These are phyloP conservation scores for Dioscorea dumetorum DNA, from an alignment of 106 monocot genomes.

Conservation along the genomic window DNA sequence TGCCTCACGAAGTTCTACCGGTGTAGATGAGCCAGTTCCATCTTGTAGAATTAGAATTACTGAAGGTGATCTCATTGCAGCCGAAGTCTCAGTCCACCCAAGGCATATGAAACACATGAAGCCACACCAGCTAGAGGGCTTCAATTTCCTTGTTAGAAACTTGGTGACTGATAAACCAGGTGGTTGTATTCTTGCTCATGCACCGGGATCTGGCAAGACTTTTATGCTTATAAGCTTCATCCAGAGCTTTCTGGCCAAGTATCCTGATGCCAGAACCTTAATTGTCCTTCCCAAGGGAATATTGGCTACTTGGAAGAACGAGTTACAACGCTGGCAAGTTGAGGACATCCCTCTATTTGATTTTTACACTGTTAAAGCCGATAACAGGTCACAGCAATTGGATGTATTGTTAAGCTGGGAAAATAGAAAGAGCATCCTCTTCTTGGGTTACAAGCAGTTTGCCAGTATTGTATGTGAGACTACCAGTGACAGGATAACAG, in stretches of 20 bases:
- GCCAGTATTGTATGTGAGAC: constrained; percentile 44
- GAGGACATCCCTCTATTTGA: constrained; percentile 81
- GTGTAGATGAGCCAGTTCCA: constrained; percentile 18
- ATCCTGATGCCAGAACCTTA: constrained; percentile 62
- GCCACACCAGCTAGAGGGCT: constrained; percentile 85
- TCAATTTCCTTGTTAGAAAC: constrained; percentile 81
- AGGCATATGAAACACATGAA: constrained; percentile 74
- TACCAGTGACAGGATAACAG: constrained; percentile 18
- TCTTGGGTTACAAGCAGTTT: constrained; percentile 72
- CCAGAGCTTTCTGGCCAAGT: constrained; percentile 84
- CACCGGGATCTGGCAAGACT: constrained; percentile 95
- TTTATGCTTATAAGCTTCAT: constrained; percentile 98
- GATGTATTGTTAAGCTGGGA: constrained; percentile 71
- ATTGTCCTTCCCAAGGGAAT: constrained; percentile 89
- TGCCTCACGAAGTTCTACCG: constrained; percentile 15
- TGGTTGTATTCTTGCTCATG: constrained; percentile 95
- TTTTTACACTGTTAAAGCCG: constrained; percentile 74
- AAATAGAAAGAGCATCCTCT: constrained; percentile 57
- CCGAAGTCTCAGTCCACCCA: constrained; percentile 74
- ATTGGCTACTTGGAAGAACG: constrained; percentile 72
- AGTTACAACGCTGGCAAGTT: constrained; percentile 80
- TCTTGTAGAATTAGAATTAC: constrained; percentile 9
- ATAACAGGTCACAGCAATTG: constrained; percentile 65
- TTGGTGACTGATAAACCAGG: constrained; percentile 72
- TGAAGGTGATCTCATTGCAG: constrained; percentile 31